phyloP scores from a whole-genome alignment of 2,329 filamentous ascomycete genomes.

The Aspergillus sp. region DNA sequence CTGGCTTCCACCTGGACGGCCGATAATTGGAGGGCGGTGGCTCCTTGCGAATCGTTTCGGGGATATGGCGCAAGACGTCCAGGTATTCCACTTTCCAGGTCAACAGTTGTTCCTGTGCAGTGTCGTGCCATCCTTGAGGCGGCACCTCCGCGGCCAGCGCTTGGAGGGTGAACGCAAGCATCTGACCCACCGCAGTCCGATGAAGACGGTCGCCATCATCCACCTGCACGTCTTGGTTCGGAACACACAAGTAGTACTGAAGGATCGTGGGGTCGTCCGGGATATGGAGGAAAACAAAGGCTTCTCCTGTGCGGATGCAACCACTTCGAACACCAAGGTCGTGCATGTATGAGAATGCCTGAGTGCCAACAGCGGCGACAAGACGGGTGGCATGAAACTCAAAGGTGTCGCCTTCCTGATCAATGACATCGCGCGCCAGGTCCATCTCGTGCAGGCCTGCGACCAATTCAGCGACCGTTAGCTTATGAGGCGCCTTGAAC shows the following conservation, averaged over 20 bases:
- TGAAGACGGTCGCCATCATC: conserved; percentile 24
- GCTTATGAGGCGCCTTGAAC: conserved; percentile 27
- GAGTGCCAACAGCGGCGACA: conserved; percentile 24
- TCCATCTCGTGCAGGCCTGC: conserved; percentile 26
- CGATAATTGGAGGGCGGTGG: conserved; percentile 23
- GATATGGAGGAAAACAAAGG: conserved; percentile 31
- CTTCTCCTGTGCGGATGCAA: conserved; percentile 30
- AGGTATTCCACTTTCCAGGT: conserved; percentile 24
- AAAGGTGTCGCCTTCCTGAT: conserved; percentile 23
- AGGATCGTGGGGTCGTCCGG: conserved; percentile 20
- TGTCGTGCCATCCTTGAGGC: conserved; percentile 24
- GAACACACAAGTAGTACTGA: conserved; percentile 25
- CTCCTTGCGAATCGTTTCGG: conserved; percentile 22
- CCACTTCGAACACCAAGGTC: conserved; percentile 22
- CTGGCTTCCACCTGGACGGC: conserved; percentile 20
- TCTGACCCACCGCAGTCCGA: conserved; percentile 31
- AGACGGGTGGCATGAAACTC: conserved; percentile 24
- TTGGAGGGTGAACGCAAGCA: conserved; percentile 32
- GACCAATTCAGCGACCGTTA: conserved; percentile 18
- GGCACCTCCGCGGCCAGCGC: conserved; percentile 22
- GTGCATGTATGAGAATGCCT: conserved; percentile 32
- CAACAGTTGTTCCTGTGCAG: conserved; percentile 17
- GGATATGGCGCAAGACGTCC: conserved; percentile 21
- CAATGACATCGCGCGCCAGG: conserved; percentile 23
- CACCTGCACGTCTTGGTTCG: conserved; percentile 23